Evolutionary conservation across 495 filamentous ascomycete genomes (phyloP).

Genomic region (Podospora pseudoanserina): DNA sequence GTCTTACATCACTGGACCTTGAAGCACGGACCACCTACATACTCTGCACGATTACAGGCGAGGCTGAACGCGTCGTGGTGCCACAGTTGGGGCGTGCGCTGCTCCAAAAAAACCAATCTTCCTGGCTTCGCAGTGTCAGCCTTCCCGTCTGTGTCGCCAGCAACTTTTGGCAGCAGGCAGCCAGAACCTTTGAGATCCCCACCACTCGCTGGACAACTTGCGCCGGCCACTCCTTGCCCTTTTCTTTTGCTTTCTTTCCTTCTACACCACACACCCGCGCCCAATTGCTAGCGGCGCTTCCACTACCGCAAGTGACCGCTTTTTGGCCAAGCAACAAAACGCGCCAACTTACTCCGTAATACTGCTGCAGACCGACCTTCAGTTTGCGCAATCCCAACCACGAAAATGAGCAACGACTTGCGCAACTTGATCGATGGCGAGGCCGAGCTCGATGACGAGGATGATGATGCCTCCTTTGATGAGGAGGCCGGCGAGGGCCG

Average conservation of each 20-base stretch:
- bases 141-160: not conserved
- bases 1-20: not conserved
- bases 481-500: constrained; percentile 69
- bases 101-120: constrained; percentile 6
- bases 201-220: not conserved
- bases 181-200: constrained; percentile 3
- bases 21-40: not conserved
- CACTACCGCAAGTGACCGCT: not conserved
- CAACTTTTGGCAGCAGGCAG: not conserved
- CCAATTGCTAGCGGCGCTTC: not conserved
- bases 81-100: not conserved
- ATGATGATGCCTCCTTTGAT: constrained; percentile 80
- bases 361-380: not conserved
- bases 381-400: constrained; percentile 6
- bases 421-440: constrained; percentile 77
- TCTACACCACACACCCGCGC: not conserved
- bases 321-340: not conserved
- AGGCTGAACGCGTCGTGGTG: constrained; percentile 1
- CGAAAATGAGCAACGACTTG: constrained; percentile 61
- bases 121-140: not conserved
- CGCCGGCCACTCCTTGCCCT: constrained; percentile 7
- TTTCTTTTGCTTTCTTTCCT: constrained; percentile 5
- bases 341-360: not conserved
- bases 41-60: not conserved
- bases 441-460: constrained; percentile 87